Evolutionary conservation across 495 filamentous ascomycete species (phyloP), one percentile per base, ranked within the genome.

Genomic region (Aspergillus cavernicola): DNA sequence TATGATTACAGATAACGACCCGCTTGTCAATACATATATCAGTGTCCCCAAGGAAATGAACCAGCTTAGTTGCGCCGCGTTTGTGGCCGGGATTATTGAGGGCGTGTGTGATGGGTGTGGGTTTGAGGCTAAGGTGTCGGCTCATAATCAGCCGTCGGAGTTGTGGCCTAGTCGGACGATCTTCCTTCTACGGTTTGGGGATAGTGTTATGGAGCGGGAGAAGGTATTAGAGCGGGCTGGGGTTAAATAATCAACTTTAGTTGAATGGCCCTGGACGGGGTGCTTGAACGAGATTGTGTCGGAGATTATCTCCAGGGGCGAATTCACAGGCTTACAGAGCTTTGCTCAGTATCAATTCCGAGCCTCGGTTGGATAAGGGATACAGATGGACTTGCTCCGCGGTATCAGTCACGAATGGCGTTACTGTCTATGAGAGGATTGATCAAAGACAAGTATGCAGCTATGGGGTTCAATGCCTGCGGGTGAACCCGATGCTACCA

Each of bases 1-100:
- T 76, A 96, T 99, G 92, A 90, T 99, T 60, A 85, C 85, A 53
- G 93, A 99, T 67, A 96, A 99, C 66, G 95, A 97, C 62, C 93
- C 93, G 35, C 74, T 97, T 12, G 92, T 97, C 13, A 97, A 96
- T 65, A 84, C 84, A 18, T 97, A 95, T 67, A 87, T 98, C 63
- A 87, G 83, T 59, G 88, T 97, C 31, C 93, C 93, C 19, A 84
- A 84, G 56, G 93, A 98, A 70, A 96, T 98, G 91, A 88, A 77
- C 69, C 86, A 92, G 79, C 80, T 98, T 54, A 98, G 96, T 66
- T 97, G 92, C 69, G 93, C 93, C 20, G 93, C 93, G 11, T 98
- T 85, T 60, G 91, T 97, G 4, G 93, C 95, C 1, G 93, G 93
- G 1, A 88, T 98, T 50, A 85, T 98, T 49, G 93, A 98, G 79